phyloP scores from a whole-genome alignment of 306 rosid genomes.

The Quercus variabilis region DNA sequence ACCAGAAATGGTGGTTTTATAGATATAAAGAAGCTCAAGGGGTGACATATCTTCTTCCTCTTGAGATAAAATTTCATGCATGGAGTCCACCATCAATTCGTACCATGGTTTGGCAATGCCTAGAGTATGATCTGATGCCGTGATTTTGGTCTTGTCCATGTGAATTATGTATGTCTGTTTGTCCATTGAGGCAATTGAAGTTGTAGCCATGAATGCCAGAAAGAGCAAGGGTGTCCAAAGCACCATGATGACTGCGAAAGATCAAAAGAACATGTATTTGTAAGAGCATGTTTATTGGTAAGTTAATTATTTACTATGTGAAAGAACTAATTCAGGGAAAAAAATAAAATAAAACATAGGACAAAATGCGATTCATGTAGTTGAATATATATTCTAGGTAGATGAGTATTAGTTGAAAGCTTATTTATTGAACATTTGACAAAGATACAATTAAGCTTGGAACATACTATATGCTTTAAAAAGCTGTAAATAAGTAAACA shows the following conservation, averaged over 20 bases:
- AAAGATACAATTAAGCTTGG: too few species aligned
- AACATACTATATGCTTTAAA: too few species aligned
- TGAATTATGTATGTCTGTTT: constrained; percentile 60
- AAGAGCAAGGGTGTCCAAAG: constrained; percentile 31
- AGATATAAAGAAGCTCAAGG: constrained; percentile 51
- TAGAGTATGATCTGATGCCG: constrained; percentile 27
- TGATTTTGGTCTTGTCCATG: constrained; percentile 55
- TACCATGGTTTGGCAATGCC: constrained; percentile 43
- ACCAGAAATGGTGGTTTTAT: constrained; percentile 56
- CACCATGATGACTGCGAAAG: constrained; percentile 38
- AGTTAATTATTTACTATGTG: neutral
- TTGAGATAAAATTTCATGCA: constrained; percentile 31
- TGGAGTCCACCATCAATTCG: constrained; percentile 39
- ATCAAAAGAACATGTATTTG: neutral
- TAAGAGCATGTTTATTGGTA: neutral
- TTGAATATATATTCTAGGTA: too few species aligned
- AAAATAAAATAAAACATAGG: neutral
- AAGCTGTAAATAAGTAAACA: too few species aligned
- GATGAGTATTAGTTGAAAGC: too few species aligned
- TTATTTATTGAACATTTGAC: too few species aligned
- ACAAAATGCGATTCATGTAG: too few species aligned
- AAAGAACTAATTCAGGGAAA: too few species aligned
- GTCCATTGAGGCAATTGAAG: constrained; percentile 32
- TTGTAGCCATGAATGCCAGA: constrained; percentile 34
- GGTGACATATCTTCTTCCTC: constrained; percentile 17